Evolutionary conservation across 202 grass and related monocot genomes (phyloP), one percentile per base, ranked within the genome.

Genomic region (Cymbopogon flexuosus): DNA sequence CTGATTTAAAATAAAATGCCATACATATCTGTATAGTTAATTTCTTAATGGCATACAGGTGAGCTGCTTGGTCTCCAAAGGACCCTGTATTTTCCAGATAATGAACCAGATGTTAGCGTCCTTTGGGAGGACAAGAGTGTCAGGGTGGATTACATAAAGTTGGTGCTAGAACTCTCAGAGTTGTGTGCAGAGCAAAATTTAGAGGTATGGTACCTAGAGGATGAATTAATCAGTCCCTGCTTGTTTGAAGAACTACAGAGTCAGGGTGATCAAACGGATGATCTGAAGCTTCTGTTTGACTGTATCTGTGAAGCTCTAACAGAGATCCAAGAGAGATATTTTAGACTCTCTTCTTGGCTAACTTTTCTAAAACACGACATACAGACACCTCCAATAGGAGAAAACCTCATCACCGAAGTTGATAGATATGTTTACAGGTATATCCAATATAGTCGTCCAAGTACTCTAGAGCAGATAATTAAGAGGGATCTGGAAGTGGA

Each of bases 231-330:
- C 65, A 90, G 91, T 77, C 92, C 90, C 85, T 88, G 82, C 70
- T 78, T 96, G 62, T 90, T 88, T 62, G 69, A 99, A 89, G 90
- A 91, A 73, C 15, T 91, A 36, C 87, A 75, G 6, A 81, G 68
- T 47, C 70, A 82, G 72, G 70, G 45, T 60, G 47, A 73, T 64
- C 45, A 83, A 76, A 90, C 70, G 22, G 83, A 96, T 58, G 78
- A 91, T 68, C 81, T 87, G 30, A 93, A 89, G 75, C 62, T 99
- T 75, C 87, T 99, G 30, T 99, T 99, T 79, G 96, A 96, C 66
- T 99, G 87, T 91, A 99, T 93, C 51, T 86, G 85, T 54, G 89
- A 93, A 90, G 83, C 92, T 82, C 81, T 99, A 68, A 85, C 87
- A 77, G 90, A 88, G 74, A 93, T 99, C 58, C 88, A 93, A 78